phyloP scores from a whole-genome alignment of 805 yeast genomes.

The Wickerhamomyces silvicola region DNA sequence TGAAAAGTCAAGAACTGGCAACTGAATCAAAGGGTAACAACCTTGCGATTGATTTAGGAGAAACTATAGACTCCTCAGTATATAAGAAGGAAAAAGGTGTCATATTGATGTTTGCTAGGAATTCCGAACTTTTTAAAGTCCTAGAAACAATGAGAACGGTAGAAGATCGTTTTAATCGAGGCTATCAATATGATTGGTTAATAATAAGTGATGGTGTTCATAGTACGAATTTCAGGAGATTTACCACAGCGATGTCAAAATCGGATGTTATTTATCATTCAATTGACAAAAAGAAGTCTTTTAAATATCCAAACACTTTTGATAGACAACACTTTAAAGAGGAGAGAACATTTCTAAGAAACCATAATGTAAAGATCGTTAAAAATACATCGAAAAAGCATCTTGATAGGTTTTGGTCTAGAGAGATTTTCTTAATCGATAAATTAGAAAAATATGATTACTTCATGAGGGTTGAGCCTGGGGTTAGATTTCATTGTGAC shows the following conservation, averaged over 20 bases:
- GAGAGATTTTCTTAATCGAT: conserved; percentile 39
- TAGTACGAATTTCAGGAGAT: conserved; percentile 40
- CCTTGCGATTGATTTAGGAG: background rate
- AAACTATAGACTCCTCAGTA: background rate
- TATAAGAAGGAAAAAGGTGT: conserved; percentile 45
- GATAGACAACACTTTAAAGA: conserved; percentile 38
- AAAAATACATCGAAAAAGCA: conserved; percentile 52
- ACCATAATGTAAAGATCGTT: conserved; percentile 43
- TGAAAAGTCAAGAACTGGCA: too few relatives aligned
- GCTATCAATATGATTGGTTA: conserved; percentile 67
- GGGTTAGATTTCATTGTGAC: conserved; percentile 38
- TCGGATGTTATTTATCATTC: conserved; percentile 54
- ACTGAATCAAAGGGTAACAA: background rate
- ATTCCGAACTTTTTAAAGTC: conserved; percentile 49
- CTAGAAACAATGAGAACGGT: conserved; percentile 52
- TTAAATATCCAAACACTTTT: conserved; percentile 56
- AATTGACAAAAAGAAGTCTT: conserved; percentile 38
- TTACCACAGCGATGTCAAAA: conserved; percentile 39
- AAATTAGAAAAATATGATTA: conserved; percentile 39
- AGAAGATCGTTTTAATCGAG: conserved; percentile 59
- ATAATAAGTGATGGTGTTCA: conserved; percentile 63
- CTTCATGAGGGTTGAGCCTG: conserved; percentile 47
- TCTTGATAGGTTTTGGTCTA: conserved; percentile 41
- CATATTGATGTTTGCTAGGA: conserved; percentile 61
- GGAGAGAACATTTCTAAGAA: conserved; percentile 34